A percentile compares a stretch with the other conserved stretches of the same genome.
phyloP scores from a whole-genome alignment of 2,329 filamentous ascomycete genomes.

The Beauveria brongniartii region DNA sequence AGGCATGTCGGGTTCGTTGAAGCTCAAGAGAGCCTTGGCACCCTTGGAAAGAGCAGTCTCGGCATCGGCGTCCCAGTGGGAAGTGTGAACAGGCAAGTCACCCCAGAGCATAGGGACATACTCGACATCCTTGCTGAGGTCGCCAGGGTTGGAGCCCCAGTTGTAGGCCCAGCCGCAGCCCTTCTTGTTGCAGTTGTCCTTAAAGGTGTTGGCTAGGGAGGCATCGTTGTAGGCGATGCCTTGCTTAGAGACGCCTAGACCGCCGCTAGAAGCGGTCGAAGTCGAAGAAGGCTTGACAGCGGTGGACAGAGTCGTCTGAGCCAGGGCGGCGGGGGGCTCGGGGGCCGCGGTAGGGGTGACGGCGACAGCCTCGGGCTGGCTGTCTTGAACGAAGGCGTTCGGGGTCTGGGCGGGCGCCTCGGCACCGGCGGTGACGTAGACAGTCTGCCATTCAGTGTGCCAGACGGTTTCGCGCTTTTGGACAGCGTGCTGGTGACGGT shows the following conservation, averaged over 20 bases:
- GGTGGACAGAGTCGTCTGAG: slow-evolving; percentile 18
- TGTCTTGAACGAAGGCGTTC: slow-evolving; percentile 9
- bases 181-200: slow-evolving; percentile 24
- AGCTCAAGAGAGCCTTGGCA: slow-evolving; percentile 50
- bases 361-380: slow-evolving; percentile 11
- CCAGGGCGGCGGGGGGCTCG: slow-evolving; percentile 13
- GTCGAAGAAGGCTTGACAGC: slow-evolving; percentile 15
- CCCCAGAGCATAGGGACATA: slow-evolving; percentile 65
- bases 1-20: slow-evolving; percentile 63
- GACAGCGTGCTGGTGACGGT: slow-evolving; percentile 32
- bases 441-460: slow-evolving; percentile 24
- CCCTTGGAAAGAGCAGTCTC: slow-evolving; percentile 44
- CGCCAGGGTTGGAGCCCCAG: slow-evolving; percentile 47
- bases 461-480: slow-evolving; percentile 26
- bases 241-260: slow-evolving; percentile 39
- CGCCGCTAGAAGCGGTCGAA: slow-evolving; percentile 1
- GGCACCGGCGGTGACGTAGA: slow-evolving; percentile 31
- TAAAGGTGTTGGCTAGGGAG: slow-evolving; percentile 43
- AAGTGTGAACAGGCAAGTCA: slow-evolving; percentile 32
- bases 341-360: slow-evolving; percentile 7
- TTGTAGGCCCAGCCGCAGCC: slow-evolving; percentile 57
- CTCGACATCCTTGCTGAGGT: slow-evolving; percentile 36
- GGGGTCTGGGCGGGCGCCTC: slow-evolving; percentile 22
- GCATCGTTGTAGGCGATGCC: slow-evolving; percentile 61
- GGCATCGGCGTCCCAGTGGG: slow-evolving; percentile 43